Base-by-base conservation (phyloP, 2,329 filamentous ascomycete species). In the Exophiala sp. region DNA sequence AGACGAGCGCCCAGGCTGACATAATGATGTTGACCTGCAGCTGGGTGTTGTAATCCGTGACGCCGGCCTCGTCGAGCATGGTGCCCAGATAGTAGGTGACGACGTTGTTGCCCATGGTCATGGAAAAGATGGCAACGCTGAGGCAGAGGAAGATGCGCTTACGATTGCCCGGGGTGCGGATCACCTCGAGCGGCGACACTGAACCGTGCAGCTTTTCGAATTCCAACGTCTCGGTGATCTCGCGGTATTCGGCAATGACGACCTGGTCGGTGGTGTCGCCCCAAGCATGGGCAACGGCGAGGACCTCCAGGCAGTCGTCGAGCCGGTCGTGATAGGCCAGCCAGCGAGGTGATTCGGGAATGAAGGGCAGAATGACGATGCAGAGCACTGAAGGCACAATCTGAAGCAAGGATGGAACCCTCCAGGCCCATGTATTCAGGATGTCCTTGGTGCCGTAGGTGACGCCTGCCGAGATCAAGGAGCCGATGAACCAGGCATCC, bases 1-100 rank as follows among this genome's bases (percentile, higher is more conserved):
- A 69, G 5, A 64, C 59, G 0, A 78, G 63, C 46, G 73, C 77
- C 68, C 70, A 78, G 1, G 68, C 70, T 50, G 76, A 77, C 13
- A 78, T 63, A 2, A 76, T 69, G 29, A 78, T 70, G 43, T 77
- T 78, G 69, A 67, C 53, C 73, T 63, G 65, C 1, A 76, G 65
- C 50, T 77, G 74, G 2, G 68, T 65, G 5, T 64, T 66, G 0
- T 64, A 58, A 52, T 72, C 62, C 1, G 67, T 72, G 23, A 77
- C 69, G 1, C 74, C 74, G 2, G 73, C 73, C 11, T 67, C 70
- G 44, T 66, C 63, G 0, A 78, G 66, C 60, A 72, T 70, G 1
- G 62, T 57, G 1, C 71, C 70, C 3, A 73, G 65, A 56, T 71
- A 73, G 52, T 68, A 71, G 5, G 53, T 50, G 19, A 56, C 47